Evolutionary conservation across 1,284 basidiomycete species (phyloP).

Genomic region (Rhodotorula sp.): DNA sequence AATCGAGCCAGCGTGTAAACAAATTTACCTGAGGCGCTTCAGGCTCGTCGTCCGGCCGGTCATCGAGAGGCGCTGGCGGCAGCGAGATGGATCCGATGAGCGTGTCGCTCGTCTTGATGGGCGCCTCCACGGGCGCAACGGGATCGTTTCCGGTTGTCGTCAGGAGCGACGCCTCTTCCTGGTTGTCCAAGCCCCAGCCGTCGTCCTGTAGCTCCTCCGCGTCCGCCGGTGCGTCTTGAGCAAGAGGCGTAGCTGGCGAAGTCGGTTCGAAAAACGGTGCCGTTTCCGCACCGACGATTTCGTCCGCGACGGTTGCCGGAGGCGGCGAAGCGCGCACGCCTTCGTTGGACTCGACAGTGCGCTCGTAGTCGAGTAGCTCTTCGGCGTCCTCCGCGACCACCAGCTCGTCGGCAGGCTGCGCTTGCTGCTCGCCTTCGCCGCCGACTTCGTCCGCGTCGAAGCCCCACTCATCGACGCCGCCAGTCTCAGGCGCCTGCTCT

Average conservation of each 20-base stretch:
- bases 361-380: slow-evolving; percentile 1
- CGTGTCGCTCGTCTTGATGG: too few species aligned
- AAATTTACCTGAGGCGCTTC: neutral
- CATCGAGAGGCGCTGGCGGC: too few species aligned
- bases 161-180: neutral
- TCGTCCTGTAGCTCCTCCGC: neutral
- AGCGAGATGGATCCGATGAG: neutral
- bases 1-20: too few species aligned
- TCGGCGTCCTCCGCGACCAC: neutral
- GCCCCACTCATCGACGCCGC: slow-evolving; percentile 11
- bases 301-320: neutral
- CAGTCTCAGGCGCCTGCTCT: neutral
- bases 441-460: neutral
- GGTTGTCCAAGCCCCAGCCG: slow-evolving; percentile 10
- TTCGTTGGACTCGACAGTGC: neutral
- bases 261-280: neutral
- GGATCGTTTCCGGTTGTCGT: neutral
- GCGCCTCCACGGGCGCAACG: neutral
- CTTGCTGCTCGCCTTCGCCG: neutral
- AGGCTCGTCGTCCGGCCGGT: neutral
- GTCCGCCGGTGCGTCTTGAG: neutral
- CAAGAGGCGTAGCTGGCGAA: too few species aligned
- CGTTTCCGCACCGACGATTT: neutral
- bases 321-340: neutral
- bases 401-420: neutral